Conservation (phyloP, 352 stramenopile genomes). For the Globisporangium camurandrum region DNA sequence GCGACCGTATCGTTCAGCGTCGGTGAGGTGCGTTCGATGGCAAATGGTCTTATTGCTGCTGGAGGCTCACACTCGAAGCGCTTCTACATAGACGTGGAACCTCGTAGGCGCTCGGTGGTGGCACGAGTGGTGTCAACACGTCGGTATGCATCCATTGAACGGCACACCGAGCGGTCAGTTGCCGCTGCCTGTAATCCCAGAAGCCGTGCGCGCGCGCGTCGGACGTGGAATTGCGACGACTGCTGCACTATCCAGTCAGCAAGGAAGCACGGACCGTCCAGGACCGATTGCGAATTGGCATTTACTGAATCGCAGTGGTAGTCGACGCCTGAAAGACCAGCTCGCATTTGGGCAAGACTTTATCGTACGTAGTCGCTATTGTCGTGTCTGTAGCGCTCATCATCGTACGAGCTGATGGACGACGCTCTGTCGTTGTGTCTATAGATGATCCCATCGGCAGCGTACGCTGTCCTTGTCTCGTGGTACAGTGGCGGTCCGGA, state of each 20-base stretch:
- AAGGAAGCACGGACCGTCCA: constrained; percentile 21
- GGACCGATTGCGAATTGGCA: constrained; percentile 79
- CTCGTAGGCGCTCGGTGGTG: constrained; percentile 70
- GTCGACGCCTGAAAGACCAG: constrained; percentile 63
- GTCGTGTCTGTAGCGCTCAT: not conserved
- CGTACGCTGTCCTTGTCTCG: constrained; percentile 55
- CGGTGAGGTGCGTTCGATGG: constrained; percentile 40
- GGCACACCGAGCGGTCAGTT: constrained; percentile 55
- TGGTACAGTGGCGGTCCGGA: constrained; percentile 81
- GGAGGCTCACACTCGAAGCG: too few species aligned
- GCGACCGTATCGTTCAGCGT: constrained; percentile 31
- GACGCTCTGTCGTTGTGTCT: not conserved
- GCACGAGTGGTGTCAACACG: constrained; percentile 75
- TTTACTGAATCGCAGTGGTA: constrained; percentile 67
- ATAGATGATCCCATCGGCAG: constrained; percentile 65
- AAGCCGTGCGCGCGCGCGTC: constrained; percentile 5
- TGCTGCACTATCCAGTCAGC: too few species aligned
- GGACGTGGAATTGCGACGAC: not conserved
- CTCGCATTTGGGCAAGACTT: constrained; percentile 67
- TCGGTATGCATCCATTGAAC: constrained; percentile 48
- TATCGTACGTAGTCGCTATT: constrained; percentile 41
- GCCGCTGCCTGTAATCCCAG: constrained; percentile 38
- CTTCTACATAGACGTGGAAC: constrained; percentile 58
- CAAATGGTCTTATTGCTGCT: too few species aligned
- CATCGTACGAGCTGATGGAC: too few species aligned